A percentile compares a stretch with the other conserved stretches of the same genome.
phyloP scores from a whole-genome alignment of 495 filamentous ascomycete species.

The Pyrenula aspistea region DNA sequence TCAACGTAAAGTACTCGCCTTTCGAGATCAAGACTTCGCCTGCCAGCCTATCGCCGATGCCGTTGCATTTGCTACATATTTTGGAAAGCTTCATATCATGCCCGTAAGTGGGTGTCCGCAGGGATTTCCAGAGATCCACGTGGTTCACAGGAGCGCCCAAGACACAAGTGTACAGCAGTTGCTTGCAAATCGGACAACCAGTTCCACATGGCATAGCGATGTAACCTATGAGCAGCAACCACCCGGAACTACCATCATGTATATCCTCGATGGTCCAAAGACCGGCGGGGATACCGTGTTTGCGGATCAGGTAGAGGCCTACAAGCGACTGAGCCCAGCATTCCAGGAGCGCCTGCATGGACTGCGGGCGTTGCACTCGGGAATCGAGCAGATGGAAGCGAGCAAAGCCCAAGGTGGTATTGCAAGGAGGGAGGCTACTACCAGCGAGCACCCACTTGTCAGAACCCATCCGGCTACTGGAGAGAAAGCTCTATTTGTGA shows the following conservation, averaged over 20 bases:
- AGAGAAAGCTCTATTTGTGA: constrained; percentile 73
- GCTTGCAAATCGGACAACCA: constrained; percentile 52
- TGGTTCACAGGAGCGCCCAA: constrained; percentile 63
- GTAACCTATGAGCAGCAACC: constrained; percentile 75
- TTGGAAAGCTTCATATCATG: constrained; percentile 76
- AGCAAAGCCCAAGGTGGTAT: constrained; percentile 44
- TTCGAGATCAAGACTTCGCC: constrained; percentile 69
- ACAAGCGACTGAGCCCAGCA: constrained; percentile 58
- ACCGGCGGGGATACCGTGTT: constrained; percentile 74
- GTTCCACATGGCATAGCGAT: constrained; percentile 74
- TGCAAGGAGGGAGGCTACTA: constrained; percentile 58
- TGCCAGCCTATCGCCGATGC: constrained; percentile 59
- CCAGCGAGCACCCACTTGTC: constrained; percentile 60
- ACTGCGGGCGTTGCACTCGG: constrained; percentile 65
- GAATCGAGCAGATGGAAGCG: constrained; percentile 52
- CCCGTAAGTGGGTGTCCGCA: constrained; percentile 62
- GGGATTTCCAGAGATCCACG: constrained; percentile 62
- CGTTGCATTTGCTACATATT: constrained; percentile 63
- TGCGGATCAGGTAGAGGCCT: constrained; percentile 60
- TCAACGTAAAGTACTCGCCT: constrained; percentile 68
- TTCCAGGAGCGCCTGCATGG: constrained; percentile 66
- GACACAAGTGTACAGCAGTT: constrained; percentile 43
- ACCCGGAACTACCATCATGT: constrained; percentile 76
- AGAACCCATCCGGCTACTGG: constrained; percentile 73
- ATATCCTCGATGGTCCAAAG: constrained; percentile 63